phyloP scores from a whole-genome alignment of 768 basidiomycete genomes.

The Rhizopogon vinicolor region DNA sequence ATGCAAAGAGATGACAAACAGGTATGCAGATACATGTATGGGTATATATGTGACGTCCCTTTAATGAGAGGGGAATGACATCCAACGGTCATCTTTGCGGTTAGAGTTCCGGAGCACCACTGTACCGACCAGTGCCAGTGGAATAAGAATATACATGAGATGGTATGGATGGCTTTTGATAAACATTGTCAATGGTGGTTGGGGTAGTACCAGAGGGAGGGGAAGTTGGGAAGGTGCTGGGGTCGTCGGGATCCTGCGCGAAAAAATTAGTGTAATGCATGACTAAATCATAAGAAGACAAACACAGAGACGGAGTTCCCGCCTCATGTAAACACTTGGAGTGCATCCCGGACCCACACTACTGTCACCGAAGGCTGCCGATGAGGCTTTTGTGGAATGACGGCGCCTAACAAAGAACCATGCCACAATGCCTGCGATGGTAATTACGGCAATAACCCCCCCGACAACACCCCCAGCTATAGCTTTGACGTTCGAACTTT shows the following conservation, averaged over 20 bases:
- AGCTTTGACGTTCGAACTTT: constrained; percentile 38
- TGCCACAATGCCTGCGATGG: constrained; percentile 33
- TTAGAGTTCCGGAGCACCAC: constrained; percentile 21
- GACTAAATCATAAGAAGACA: constrained; percentile 2
- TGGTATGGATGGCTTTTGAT: constrained; percentile 1
- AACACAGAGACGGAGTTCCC: constrained; percentile 24
- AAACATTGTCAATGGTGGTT: neutral
- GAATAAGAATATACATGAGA: constrained; percentile 11
- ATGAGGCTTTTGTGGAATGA: constrained; percentile 15
- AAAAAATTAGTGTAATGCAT: constrained; percentile 2
- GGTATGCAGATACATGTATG: neutral
- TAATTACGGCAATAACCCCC: constrained; percentile 43
- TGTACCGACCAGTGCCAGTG: constrained; percentile 8
- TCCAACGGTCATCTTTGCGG: neutral
- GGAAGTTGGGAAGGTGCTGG: constrained; percentile 31
- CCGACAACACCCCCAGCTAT: constrained; percentile 66
- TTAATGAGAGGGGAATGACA: neutral
- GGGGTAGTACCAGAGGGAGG: constrained; percentile 12
- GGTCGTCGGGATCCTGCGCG: constrained; percentile 31
- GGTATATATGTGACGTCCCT: neutral
- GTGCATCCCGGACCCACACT: neutral
- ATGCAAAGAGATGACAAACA: neutral
- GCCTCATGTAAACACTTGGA: constrained; percentile 11
- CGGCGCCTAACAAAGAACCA: constrained; percentile 34
- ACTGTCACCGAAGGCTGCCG: constrained; percentile 7